phyloP scores from a whole-genome alignment of 768 basidiomycete genomes.

The Pleurotus cornucopiae region DNA sequence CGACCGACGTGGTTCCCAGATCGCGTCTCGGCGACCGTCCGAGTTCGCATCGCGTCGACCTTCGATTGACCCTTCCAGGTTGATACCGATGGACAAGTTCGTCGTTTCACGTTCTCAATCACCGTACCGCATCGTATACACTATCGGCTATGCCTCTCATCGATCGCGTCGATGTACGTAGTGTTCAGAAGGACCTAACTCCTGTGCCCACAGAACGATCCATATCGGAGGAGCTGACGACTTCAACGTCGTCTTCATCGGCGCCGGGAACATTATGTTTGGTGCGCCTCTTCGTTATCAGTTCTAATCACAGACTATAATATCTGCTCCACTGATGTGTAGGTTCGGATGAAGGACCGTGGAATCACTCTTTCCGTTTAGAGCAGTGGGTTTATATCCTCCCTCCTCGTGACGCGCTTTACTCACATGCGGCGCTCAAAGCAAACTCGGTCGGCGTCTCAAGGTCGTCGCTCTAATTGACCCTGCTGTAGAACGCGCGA shows the following conservation, averaged over 20 bases:
- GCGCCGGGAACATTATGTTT: slow-evolving; percentile 98
- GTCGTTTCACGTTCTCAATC: slow-evolving; percentile 12
- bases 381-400: slow-evolving; percentile 58
- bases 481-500: slow-evolving; percentile 79
- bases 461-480: slow-evolving; percentile 96
- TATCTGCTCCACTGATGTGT: slow-evolving; percentile 3
- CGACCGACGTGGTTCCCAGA: slow-evolving; percentile 47
- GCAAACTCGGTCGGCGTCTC: slow-evolving; percentile 93
- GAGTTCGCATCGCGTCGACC: slow-evolving; percentile 55
- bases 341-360: slow-evolving; percentile 88
- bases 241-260: slow-evolving; percentile 94
- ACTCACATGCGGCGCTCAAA: slow-evolving; percentile 22
- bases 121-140: not conserved
- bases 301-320: not conserved
- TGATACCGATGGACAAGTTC: slow-evolving; percentile 80
- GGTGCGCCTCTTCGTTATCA: slow-evolving; percentile 38
- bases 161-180: slow-evolving; percentile 10
- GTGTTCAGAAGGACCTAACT: not conserved
- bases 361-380: slow-evolving; percentile 90
- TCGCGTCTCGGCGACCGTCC: slow-evolving; percentile 23
- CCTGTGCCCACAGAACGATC: slow-evolving; percentile 30
- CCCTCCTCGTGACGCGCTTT: not conserved
- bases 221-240: slow-evolving; percentile 59
- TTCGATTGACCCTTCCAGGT: slow-evolving; percentile 75
- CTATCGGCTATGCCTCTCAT: slow-evolving; percentile 7